Conservation (phyloP, 1,284 basidiomycete species). For the Mycena citricolor region DNA sequence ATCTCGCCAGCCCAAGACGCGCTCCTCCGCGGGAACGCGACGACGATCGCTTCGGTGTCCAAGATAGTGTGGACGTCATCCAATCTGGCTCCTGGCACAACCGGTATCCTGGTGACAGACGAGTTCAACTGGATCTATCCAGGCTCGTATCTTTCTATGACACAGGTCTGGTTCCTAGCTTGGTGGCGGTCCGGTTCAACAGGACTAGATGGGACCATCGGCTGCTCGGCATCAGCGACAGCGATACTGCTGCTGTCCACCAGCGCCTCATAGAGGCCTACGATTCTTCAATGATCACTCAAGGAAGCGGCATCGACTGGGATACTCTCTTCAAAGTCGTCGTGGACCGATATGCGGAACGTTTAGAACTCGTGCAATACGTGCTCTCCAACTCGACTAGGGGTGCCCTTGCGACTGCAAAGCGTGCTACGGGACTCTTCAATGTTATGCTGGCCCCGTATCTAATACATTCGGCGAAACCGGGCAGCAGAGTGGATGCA, state of each 20-base stretch:
- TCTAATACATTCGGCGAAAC: conserved; percentile 26
- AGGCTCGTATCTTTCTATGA: conserved; percentile 50
- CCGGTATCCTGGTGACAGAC: conserved; percentile 43
- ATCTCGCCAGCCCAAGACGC: conserved; percentile 22
- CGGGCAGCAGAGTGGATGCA: not conserved
- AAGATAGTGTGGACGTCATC: conserved; percentile 33
- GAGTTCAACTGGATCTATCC: conserved; percentile 42
- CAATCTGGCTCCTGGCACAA: conserved; percentile 43
- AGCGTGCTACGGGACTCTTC: conserved; percentile 31
- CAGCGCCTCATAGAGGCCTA: conserved; percentile 24
- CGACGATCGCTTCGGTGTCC: conserved; percentile 29
- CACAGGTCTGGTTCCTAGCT: conserved; percentile 35
- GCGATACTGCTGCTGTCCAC: conserved; percentile 28
- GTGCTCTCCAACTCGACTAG: conserved; percentile 31
- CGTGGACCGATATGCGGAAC: conserved; percentile 41
- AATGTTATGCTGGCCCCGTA: conserved; percentile 40
- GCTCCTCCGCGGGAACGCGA: too few relatives aligned
- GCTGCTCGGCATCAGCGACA: conserved; percentile 30
- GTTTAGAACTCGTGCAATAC: conserved; percentile 42
- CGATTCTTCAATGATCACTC: not conserved
- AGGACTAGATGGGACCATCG: conserved; percentile 37
- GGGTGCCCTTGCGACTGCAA: conserved; percentile 14
- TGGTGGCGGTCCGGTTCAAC: conserved; percentile 31
- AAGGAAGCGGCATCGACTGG: conserved; percentile 45
- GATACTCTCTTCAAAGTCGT: conserved; percentile 38